Percentiles rank a stretch among this genome's conserved stretches.
phyloP scores from a whole-genome alignment of 140 eudicot genomes.

The Ambrosia hybrid region DNA sequence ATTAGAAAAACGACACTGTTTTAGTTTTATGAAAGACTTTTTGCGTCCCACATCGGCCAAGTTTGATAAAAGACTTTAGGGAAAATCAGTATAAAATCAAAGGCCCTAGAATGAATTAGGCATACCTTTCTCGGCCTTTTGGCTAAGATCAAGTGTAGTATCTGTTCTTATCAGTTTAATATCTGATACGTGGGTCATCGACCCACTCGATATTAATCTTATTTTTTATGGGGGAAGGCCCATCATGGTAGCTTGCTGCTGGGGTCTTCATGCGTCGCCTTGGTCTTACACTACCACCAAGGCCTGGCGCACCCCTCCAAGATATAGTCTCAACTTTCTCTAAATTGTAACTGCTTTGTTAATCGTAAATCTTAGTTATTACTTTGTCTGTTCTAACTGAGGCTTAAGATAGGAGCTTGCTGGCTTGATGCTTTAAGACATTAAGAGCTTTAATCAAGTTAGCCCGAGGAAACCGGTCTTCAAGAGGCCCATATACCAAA shows the following conservation, averaged over 20 bases:
- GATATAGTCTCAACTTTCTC: too few species aligned
- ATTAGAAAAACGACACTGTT: not conserved
- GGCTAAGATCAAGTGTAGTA: constrained; percentile 87
- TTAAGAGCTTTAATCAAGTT: too few species aligned
- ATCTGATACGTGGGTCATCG: constrained; percentile 57
- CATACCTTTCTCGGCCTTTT: constrained; percentile 83
- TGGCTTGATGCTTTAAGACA: too few species aligned
- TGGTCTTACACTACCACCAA: constrained; percentile 11
- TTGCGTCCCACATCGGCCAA: not conserved
- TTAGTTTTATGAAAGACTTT: not conserved
- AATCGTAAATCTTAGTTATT: too few species aligned
- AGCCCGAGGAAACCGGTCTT: too few species aligned
- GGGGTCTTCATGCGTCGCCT: constrained; percentile 18
- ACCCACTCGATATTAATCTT: constrained; percentile 44
- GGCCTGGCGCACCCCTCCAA: constrained; percentile 21
- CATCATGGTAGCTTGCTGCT: constrained; percentile 25
- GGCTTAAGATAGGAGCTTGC: too few species aligned
- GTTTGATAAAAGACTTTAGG: not conserved
- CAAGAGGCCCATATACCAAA: too few species aligned
- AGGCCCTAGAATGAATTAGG: too few species aligned
- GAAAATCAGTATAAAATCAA: not conserved
- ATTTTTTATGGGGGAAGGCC: constrained; percentile 44
- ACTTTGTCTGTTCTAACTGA: too few species aligned
- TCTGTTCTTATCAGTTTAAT: constrained; percentile 70
- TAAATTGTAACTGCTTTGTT: too few species aligned